phyloP scores from a whole-genome alignment of 2,329 filamentous ascomycete genomes.

The Ophiostoma tasmaniense region DNA sequence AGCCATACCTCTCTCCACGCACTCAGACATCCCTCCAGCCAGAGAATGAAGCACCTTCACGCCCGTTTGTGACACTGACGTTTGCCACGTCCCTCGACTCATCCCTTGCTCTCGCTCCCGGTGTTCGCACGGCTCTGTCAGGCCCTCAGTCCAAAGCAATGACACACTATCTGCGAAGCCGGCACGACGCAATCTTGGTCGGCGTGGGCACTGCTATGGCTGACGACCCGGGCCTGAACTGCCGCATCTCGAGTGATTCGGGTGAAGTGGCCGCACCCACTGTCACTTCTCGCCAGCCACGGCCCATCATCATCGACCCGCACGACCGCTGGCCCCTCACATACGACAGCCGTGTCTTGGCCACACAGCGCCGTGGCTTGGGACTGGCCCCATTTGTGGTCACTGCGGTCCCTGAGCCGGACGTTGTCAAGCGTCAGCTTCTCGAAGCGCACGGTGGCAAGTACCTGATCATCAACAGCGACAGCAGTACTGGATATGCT shows the following conservation, averaged over 20 bases:
- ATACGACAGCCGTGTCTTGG: conserved; percentile 54
- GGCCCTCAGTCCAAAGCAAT: conserved; percentile 78
- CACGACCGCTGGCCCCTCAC: conserved; percentile 61
- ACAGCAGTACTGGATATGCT: conserved; percentile 25
- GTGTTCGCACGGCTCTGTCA: conserved; percentile 73
- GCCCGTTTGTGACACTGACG: conserved; percentile 65
- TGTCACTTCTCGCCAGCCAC: conserved; percentile 50
- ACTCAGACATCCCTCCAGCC: not conserved
- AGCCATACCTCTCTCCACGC: conserved; percentile 21
- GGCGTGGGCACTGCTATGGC: conserved; percentile 77
- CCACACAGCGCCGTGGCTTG: conserved; percentile 52
- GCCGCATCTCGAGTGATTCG: conserved; percentile 53
- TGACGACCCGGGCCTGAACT: conserved; percentile 81
- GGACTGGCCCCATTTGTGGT: conserved; percentile 70
- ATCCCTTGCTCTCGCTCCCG: conserved; percentile 65
- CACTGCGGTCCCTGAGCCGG: conserved; percentile 39
- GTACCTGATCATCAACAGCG: conserved; percentile 35
- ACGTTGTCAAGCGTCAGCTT: conserved; percentile 34
- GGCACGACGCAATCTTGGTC: conserved; percentile 76
- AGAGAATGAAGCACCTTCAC: not conserved
- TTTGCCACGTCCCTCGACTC: conserved; percentile 88
- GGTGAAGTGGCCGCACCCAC: conserved; percentile 22
- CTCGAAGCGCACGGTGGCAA: conserved; percentile 45
- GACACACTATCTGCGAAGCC: conserved; percentile 81
- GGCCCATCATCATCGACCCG: conserved; percentile 77